A percentile compares a stretch with the other conserved stretches of the same genome.
phyloP scores from a whole-genome alignment of 1,139 yeast species.

The Candida pseudoviswanathii region DNA sequence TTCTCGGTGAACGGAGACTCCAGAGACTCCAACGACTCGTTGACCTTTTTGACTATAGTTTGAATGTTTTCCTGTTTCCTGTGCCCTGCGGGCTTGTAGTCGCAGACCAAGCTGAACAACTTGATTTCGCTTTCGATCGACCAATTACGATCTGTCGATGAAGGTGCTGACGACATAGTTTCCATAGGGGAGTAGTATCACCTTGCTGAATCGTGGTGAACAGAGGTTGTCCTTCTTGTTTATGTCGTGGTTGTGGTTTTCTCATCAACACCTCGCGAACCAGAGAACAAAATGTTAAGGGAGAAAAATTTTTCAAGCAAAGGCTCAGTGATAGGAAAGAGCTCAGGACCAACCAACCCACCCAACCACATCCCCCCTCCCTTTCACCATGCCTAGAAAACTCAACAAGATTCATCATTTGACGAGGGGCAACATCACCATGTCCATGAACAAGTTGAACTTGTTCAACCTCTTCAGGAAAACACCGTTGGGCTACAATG shows the following conservation, averaged over 20 bases:
- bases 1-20: conserved; percentile 34
- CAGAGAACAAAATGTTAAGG: background rate
- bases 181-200: too few species aligned
- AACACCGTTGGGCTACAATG: conserved; percentile 51
- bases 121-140: conserved; percentile 64
- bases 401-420: conserved; percentile 59
- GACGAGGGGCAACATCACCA: conserved; percentile 75
- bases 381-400: conserved; percentile 65
- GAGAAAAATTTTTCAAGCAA: background rate
- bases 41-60: conserved; percentile 54
- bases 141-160: conserved; percentile 40
- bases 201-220: too few species aligned
- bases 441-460: conserved; percentile 91
- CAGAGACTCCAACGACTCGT: conserved; percentile 25
- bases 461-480: conserved; percentile 83
- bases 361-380: background rate
- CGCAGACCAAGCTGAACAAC: conserved; percentile 66
- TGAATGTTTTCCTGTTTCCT: conserved; percentile 62
- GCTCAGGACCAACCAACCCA: background rate
- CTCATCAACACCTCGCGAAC: too few species aligned
- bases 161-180: background rate
- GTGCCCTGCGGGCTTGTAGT: conserved; percentile 65
- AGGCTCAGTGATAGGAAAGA: background rate
- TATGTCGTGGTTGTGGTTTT: too few species aligned
- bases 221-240: too few species aligned